These are phyloP conservation scores for Gonapodya sp. DNA, from an alignment of 192 early-diverging fungal species.

Conservation along the genomic window DNA sequence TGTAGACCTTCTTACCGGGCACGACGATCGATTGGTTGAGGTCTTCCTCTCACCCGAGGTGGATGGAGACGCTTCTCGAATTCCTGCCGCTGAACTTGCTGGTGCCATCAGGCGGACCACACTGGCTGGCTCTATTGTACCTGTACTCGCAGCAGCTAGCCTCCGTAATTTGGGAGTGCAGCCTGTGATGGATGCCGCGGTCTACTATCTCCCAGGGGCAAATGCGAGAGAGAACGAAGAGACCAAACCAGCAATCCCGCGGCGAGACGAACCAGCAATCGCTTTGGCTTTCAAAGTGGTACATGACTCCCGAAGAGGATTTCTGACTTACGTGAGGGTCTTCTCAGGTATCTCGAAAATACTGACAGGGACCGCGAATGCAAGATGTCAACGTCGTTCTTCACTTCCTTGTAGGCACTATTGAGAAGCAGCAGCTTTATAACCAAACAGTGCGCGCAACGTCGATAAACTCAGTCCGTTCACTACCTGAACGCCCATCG, in stretches of 20 bases:
- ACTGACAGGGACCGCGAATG: not conserved
- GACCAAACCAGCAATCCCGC: not conserved
- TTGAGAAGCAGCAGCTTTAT: not conserved
- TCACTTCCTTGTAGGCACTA: not conserved
- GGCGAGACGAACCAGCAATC: constrained; percentile 20
- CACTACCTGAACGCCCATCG: constrained; percentile 52
- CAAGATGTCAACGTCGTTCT: not conserved
- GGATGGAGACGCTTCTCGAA: constrained; percentile 61
- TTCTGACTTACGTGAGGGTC: constrained; percentile 83
- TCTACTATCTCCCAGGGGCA: constrained; percentile 69
- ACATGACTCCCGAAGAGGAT: constrained; percentile 68
- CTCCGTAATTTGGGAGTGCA: constrained; percentile 90
- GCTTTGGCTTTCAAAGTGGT: constrained; percentile 93
- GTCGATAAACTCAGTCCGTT: not conserved
- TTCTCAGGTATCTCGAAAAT: constrained; percentile 29
- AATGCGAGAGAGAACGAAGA: not conserved
- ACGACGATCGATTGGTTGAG: constrained; percentile 79
- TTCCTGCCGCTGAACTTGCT: constrained; percentile 51
- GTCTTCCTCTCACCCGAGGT: constrained; percentile 55
- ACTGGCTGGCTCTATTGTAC: constrained; percentile 53
- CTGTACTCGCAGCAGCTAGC: constrained; percentile 80
- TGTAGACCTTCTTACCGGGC: constrained; percentile 71
- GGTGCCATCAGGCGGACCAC: constrained; percentile 64
- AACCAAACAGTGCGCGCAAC: not conserved
- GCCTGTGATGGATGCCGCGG: constrained; percentile 77